Evolutionary conservation across 805 yeast genomes (phyloP), one percentile per base, ranked within the genome.

Genomic region (Yarrowia bubula): DNA sequence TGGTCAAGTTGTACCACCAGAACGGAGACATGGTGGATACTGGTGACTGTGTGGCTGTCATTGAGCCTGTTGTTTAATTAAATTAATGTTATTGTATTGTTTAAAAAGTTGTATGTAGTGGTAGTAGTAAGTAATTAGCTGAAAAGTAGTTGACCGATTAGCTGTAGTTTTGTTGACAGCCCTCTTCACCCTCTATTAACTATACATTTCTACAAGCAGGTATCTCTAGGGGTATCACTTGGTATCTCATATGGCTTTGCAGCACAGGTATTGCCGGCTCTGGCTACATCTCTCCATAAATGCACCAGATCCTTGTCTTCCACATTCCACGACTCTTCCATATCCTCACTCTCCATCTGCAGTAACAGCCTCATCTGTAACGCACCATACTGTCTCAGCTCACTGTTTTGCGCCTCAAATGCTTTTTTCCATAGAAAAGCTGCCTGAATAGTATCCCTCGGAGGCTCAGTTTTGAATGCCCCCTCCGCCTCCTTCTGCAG

Each of bases 11-110:
- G 60, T 79, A 80, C 22, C 97, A 91, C 75, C 81, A 82, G 65
- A 90, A 91, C 73, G 98, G 98, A 72, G 97, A 93, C 73, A 90
- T 95, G 89, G 96, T 93, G 44, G 98, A 93, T 67, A 91, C 97
- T 43, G 99, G 99, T 68, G 98, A 95, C 75, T 78, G 91, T 68
- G 97, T 95, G 53, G 98, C 88, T 60, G 96, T 92, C 28, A 78
- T 89, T 44, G 86, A 84, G 74, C 83, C 74, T 55, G 65, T 8
- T 63, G 51, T 50, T 37, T 60, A 43, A 15, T 9, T 39, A n/a
- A n/a, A 15, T 47, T 48, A 33, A 11, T 43, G 15, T 48, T 32
- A 15, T 31, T 44, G 35, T 31, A 31, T 44, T 41, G 8, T 14
- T 37, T 37, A 14, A n/a, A 7, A 4, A 14, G 28, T 22, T 22